phyloP scores from a whole-genome alignment of 2,329 filamentous ascomycete genomes.

The Monosporascus cannonballus region DNA sequence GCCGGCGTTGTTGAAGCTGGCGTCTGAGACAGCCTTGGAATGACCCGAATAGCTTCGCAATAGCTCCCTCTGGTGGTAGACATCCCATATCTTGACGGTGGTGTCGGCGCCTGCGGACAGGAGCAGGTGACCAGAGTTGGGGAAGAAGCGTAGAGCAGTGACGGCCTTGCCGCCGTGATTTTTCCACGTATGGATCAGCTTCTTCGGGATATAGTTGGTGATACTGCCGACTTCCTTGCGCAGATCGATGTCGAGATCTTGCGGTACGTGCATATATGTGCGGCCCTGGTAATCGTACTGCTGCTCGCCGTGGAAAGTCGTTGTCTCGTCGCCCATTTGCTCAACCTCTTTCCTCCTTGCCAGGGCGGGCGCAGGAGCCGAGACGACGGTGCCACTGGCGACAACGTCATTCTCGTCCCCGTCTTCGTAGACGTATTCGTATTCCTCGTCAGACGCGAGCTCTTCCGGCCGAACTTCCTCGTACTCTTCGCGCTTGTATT shows the following conservation, averaged over 20 bases:
- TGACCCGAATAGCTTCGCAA: slow-evolving; percentile 90
- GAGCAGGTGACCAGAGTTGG: slow-evolving; percentile 77
- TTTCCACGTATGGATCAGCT: slow-evolving; percentile 85
- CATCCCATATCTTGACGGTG: slow-evolving; percentile 90
- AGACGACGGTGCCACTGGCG: slow-evolving; percentile 56
- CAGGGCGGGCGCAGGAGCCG: slow-evolving; percentile 48
- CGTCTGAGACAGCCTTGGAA: slow-evolving; percentile 81
- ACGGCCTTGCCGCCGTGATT: slow-evolving; percentile 75
- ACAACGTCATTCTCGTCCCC: slow-evolving; percentile 63
- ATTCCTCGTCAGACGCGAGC: slow-evolving; percentile 73
- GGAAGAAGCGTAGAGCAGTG: slow-evolving; percentile 86
- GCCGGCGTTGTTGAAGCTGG: slow-evolving; percentile 78
- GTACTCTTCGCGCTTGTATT: slow-evolving; percentile 66
- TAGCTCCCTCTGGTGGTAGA: slow-evolving; percentile 83
- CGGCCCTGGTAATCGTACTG: slow-evolving; percentile 90
- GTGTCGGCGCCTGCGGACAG: slow-evolving; percentile 85
- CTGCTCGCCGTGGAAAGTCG: slow-evolving; percentile 76
- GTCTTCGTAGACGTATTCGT: slow-evolving; percentile 71
- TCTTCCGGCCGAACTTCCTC: slow-evolving; percentile 72
- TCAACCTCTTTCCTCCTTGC: slow-evolving; percentile 52
- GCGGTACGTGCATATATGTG: slow-evolving; percentile 96
- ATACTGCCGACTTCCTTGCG: slow-evolving; percentile 71
- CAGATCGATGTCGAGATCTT: slow-evolving; percentile 81
- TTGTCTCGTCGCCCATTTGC: slow-evolving; percentile 66
- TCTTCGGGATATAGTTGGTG: slow-evolving; percentile 94